Evolutionary conservation across 2,329 filamentous ascomycete species (phyloP).

Genomic region (Cordyceps farinosa): DNA sequence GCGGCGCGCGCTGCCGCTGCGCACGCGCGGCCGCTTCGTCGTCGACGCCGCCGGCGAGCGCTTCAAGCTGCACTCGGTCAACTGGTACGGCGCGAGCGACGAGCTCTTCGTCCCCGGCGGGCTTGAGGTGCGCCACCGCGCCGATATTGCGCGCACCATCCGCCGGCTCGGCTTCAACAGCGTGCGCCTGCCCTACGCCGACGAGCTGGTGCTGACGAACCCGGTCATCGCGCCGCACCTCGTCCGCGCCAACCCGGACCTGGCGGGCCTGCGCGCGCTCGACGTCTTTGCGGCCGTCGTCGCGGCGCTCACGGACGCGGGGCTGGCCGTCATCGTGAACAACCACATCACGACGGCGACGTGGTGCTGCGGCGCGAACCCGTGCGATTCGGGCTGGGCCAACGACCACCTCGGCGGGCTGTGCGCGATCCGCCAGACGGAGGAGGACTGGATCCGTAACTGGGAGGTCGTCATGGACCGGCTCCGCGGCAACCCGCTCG

Average conservation of each 20-base stretch:
- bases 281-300: conserved; percentile 60
- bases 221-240: conserved; percentile 48
- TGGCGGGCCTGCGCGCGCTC: conserved; percentile 53
- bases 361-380: conserved; percentile 67
- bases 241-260: conserved; percentile 57
- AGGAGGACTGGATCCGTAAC: conserved; percentile 62
- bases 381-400: conserved; percentile 64
- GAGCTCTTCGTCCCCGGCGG: conserved; percentile 62
- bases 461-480: conserved; percentile 63
- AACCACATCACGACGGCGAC: conserved; percentile 67
- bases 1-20: conserved; percentile 54
- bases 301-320: conserved; percentile 56
- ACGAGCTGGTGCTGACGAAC: conserved; percentile 63
- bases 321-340: conserved; percentile 64
- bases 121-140: conserved; percentile 60
- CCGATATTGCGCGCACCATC: conserved; percentile 57
- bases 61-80: conserved; percentile 61
- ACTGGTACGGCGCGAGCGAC: conserved; percentile 70
- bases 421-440: conserved; percentile 60
- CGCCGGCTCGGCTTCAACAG: conserved; percentile 65
- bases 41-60: conserved; percentile 54
- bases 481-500: conserved; percentile 55
- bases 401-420: conserved; percentile 60
- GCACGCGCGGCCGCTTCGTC: conserved; percentile 56
- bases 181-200: conserved; percentile 64